Evolutionary conservation across 306 rosid genomes (phyloP).

Genomic region (Glycine soja): DNA sequence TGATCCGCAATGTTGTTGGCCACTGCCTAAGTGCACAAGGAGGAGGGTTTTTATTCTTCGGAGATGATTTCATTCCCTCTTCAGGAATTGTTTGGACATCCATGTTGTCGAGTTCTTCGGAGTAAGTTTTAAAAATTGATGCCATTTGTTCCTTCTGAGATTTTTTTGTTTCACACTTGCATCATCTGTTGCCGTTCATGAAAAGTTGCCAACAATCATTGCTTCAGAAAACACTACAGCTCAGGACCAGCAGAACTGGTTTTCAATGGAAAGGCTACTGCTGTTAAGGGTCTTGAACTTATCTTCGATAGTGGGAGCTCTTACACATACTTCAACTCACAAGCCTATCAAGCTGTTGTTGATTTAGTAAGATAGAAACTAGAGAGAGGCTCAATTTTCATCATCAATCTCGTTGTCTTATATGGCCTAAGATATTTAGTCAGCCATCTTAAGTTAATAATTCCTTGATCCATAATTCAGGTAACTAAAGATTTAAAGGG

Average conservation of each 20-base stretch:
- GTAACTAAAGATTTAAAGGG: constrained; percentile 62
- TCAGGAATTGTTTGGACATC: constrained; percentile 73
- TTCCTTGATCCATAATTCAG: constrained; percentile 54
- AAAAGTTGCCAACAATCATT: constrained; percentile 14
- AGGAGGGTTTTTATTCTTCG: constrained; percentile 90
- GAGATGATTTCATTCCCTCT: constrained; percentile 75
- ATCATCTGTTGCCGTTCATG: constrained; percentile 28
- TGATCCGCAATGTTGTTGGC: constrained; percentile 65
- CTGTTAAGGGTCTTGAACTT: constrained; percentile 62
- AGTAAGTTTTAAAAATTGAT: constrained; percentile 56
- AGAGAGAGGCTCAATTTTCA: neutral
- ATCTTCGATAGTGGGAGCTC: constrained; percentile 94
- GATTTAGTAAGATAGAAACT: constrained; percentile 63
- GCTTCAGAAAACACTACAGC: constrained; percentile 70
- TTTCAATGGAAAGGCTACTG: constrained; percentile 67
- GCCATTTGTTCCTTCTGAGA: constrained; percentile 18
- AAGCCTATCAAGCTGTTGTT: constrained; percentile 62
- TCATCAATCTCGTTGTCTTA: constrained; percentile 1
- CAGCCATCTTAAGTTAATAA: constrained; percentile 7
- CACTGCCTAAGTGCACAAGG: constrained; percentile 77
- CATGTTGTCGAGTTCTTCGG: constrained; percentile 49
- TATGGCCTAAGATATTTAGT: neutral
- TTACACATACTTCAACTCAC: constrained; percentile 76
- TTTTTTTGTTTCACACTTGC: constrained; percentile 10
- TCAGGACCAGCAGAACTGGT: constrained; percentile 80